phyloP scores from a whole-genome alignment of 805 yeast species.

The Groenewaldozyma salmanticensis region DNA sequence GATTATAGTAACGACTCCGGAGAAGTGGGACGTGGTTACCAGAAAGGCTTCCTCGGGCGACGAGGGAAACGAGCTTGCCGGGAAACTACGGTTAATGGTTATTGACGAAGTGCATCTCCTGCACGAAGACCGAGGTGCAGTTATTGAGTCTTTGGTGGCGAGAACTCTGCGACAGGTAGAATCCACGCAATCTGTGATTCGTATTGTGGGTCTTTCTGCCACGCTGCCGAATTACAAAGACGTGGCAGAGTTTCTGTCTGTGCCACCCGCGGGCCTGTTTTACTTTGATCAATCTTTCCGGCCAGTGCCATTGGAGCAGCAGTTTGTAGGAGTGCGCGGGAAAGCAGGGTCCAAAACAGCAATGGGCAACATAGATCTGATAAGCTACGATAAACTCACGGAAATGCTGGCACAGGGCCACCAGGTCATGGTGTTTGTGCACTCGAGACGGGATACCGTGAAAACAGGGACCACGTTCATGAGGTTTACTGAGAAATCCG shows the following conservation, averaged over 20 bases:
- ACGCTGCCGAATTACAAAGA: constrained; percentile 86
- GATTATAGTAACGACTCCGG: constrained; percentile 88
- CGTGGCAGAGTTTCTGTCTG: constrained; percentile 87
- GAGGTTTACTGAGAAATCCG: constrained; percentile 51
- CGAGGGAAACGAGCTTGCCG: constrained; percentile 72
- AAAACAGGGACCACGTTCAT: constrained; percentile 71
- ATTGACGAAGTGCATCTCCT: constrained; percentile 95
- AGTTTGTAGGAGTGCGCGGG: constrained; percentile 76
- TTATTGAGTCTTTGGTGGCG: constrained; percentile 89
- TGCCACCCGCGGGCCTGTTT: constrained; percentile 87
- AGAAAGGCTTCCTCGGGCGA: constrained; percentile 67
- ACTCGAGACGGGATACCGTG: constrained; percentile 86
- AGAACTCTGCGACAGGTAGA: constrained; percentile 93
- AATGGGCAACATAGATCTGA: constrained; percentile 62
- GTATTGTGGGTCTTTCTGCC: constrained; percentile 91
- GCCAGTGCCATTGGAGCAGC: constrained; percentile 89
- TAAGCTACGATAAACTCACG: constrained; percentile 65
- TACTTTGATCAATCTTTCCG: constrained; percentile 88
- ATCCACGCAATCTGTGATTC: constrained; percentile 82
- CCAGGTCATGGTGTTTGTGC: constrained; percentile 96
- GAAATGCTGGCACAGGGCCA: constrained; percentile 59
- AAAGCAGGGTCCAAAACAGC: constrained; percentile 66
- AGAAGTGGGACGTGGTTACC: constrained; percentile 96
- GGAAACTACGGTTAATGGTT: constrained; percentile 74
- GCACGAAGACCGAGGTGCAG: constrained; percentile 97